phyloP scores from a whole-genome alignment of 345 rosid genomes.

The Citrus unshiu region DNA sequence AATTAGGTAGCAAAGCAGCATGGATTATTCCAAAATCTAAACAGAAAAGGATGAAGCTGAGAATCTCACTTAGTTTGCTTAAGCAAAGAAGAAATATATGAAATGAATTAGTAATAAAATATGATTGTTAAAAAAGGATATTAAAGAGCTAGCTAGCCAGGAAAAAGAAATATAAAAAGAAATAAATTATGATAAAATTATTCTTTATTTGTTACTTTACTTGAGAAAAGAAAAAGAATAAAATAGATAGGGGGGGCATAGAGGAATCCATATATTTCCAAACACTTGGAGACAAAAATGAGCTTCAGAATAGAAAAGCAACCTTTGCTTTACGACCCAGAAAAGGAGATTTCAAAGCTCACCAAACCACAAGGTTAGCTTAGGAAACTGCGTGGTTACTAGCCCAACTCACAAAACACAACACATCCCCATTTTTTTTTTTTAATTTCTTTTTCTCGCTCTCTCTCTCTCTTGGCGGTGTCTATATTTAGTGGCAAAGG shows the following conservation, averaged over 20 bases:
- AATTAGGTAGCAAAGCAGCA: constrained; percentile 37
- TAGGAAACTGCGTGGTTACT: constrained; percentile 49
- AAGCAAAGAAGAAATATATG: neutral
- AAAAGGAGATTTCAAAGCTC: constrained; percentile 61
- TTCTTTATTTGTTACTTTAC: constrained; percentile 3
- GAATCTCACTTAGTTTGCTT: constrained; percentile 32
- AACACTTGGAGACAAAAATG: constrained; percentile 62
- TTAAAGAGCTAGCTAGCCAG: too few relatives aligned
- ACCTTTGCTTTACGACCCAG: constrained; percentile 70
- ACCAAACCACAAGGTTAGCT: constrained; percentile 42
- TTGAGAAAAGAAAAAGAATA: constrained; percentile 16
- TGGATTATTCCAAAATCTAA: constrained; percentile 36
- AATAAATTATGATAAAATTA: constrained; percentile 1
- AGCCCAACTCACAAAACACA: constrained; percentile 23
- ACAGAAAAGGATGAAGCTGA: constrained; percentile 26
- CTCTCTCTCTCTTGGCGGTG: constrained; percentile 17
- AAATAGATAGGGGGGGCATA: constrained; percentile 25
- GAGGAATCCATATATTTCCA: constrained; percentile 70
- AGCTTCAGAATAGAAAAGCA: constrained; percentile 70
- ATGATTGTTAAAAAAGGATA: neutral
- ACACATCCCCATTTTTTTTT: neutral
- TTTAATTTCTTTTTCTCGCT: neutral
- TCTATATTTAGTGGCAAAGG: constrained; percentile 57
- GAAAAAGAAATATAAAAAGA: neutral
- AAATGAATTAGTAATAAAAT: neutral